Evolutionary conservation across 2,329 filamentous ascomycete species (phyloP).

Genomic region (Leptographium galeiforme): DNA sequence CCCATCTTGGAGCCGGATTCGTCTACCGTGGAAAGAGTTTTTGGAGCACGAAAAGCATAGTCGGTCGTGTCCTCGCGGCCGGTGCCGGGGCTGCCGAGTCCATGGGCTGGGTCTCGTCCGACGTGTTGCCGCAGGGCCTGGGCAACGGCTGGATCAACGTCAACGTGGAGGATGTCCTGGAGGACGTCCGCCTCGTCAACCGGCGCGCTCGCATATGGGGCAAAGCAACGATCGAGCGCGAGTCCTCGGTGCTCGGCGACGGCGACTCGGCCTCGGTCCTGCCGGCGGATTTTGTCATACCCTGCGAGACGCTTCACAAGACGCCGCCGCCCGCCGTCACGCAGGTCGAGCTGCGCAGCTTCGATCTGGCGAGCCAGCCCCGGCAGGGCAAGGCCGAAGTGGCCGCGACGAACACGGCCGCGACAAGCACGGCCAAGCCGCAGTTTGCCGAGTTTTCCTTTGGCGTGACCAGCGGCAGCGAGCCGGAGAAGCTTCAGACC

Average conservation of each 20-base stretch:
- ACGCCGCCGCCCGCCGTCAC: slow-evolving; percentile 30
- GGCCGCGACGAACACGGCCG: slow-evolving; percentile 9
- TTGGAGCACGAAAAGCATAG: slow-evolving; percentile 54
- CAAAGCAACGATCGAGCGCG: slow-evolving; percentile 43
- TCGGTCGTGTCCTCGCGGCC: slow-evolving; percentile 51
- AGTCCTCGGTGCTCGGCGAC: slow-evolving; percentile 47
- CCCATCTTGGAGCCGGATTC: slow-evolving; percentile 51
- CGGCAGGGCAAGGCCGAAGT: background rate
- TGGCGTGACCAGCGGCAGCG: slow-evolving; percentile 25
- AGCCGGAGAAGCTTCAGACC: slow-evolving; percentile 25
- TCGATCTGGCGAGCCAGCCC: slow-evolving; percentile 26
- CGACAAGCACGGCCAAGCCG: slow-evolving; percentile 18
- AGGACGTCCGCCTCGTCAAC: slow-evolving; percentile 7
- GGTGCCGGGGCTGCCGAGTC: slow-evolving; percentile 49
- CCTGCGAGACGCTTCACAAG: slow-evolving; percentile 39
- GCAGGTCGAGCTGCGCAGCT: slow-evolving; percentile 32
- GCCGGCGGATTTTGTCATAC: slow-evolving; percentile 50
- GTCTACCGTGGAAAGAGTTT: slow-evolving; percentile 51
- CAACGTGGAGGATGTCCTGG: slow-evolving; percentile 37
- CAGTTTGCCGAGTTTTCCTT: slow-evolving; percentile 29
- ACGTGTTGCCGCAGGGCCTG: slow-evolving; percentile 37
- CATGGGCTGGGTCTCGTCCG: slow-evolving; percentile 55
- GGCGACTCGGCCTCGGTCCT: slow-evolving; percentile 39
- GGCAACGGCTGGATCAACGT: slow-evolving; percentile 47
- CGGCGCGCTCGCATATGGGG: slow-evolving; percentile 42